Base-by-base conservation (phyloP, 2,329 filamentous ascomycete genomes). In the Neonectria ditissima region DNA sequence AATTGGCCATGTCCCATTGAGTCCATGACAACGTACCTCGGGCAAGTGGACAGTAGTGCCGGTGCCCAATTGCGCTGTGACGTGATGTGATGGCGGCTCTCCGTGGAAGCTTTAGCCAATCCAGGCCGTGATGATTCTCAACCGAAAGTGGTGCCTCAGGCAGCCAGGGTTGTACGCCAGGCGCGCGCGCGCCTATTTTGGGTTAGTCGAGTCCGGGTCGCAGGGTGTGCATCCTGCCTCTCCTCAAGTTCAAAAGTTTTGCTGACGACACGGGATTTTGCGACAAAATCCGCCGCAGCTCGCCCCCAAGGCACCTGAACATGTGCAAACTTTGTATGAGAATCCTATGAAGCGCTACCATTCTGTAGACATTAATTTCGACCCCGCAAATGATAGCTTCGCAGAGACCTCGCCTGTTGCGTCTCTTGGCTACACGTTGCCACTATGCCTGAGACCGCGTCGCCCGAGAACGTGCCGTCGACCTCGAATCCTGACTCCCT, bases 381-480 rank as follows among this genome's bases (percentile, higher is more conserved):
- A 74, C 77, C 63, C 77, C 73, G 79, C 86, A 86, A 83, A 89
- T 90, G 87, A 84, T 78, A 80, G 76, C 80, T 81, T 82, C 83
- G 81, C 80, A 77, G 84, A 85, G 82, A 80, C 83, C 79, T 81
- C 84, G 82, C 80, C 80, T 77, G 76, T 77, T 75, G 75, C 78
- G 79, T 79, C 78, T 78, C 77, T 77, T 73, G 73, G 76, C 76
- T 77, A 81, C 75, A 74, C 74, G 74, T 76, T 79, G 76, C 78
- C 78, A 86, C 80, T 83, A 88, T 88, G 86, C 85, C 83, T 80
- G 82, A 83, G 81, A 86, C 80, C 85, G 86, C 85, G 85, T 87
- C 84, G 80, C 80, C 82, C 80, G 79, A 80, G 80, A 80, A 77
- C 68, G 73, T 74, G 74, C 69, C 72, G 68, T 71, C 73, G 70